phyloP scores from a whole-genome alignment of 2,329 filamentous ascomycete species.

The Diaporthe destruens region DNA sequence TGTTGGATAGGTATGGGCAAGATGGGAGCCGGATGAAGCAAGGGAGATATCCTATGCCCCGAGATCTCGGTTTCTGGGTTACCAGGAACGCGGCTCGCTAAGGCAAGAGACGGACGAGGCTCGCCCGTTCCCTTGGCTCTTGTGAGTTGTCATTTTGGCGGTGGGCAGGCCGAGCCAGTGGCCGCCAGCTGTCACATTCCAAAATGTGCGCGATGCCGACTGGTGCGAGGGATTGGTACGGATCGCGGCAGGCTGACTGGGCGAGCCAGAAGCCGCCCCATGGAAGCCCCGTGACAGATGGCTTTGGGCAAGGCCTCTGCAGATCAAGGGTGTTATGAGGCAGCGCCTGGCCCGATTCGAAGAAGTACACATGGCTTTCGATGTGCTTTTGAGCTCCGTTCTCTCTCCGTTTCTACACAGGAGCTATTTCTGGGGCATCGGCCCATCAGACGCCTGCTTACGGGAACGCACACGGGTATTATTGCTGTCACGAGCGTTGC shows the following conservation, averaged over 20 bases:
- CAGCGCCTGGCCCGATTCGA: constrained; percentile 16
- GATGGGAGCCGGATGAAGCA: constrained; percentile 22
- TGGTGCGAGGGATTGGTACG: constrained; percentile 16
- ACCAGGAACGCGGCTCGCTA: constrained; percentile 33
- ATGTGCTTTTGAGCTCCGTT: constrained; percentile 20
- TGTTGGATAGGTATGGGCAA: constrained; percentile 11
- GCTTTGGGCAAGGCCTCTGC: constrained; percentile 23
- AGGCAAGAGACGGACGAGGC: constrained; percentile 32
- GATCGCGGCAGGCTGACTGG: constrained; percentile 33
- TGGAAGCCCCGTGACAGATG: constrained; percentile 21
- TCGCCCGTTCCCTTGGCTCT: constrained; percentile 15
- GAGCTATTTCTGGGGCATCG: not conserved
- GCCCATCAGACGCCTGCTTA: not conserved
- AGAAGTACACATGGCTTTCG: constrained; percentile 22
- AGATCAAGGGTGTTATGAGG: constrained; percentile 33
- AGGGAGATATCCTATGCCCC: constrained; percentile 28
- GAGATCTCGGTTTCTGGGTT: constrained; percentile 29
- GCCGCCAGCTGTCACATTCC: constrained; percentile 24
- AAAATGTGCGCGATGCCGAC: constrained; percentile 31
- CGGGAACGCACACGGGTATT: constrained; percentile 18
- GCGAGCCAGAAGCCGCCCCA: not conserved
- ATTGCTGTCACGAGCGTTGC: not conserved
- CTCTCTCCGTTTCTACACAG: constrained; percentile 21
- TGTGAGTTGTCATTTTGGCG: constrained; percentile 38
- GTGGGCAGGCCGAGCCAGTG: constrained; percentile 22